Conservation (phyloP, 2,329 filamentous ascomycete genomes). For the Chalaropsis ovoidea region DNA sequence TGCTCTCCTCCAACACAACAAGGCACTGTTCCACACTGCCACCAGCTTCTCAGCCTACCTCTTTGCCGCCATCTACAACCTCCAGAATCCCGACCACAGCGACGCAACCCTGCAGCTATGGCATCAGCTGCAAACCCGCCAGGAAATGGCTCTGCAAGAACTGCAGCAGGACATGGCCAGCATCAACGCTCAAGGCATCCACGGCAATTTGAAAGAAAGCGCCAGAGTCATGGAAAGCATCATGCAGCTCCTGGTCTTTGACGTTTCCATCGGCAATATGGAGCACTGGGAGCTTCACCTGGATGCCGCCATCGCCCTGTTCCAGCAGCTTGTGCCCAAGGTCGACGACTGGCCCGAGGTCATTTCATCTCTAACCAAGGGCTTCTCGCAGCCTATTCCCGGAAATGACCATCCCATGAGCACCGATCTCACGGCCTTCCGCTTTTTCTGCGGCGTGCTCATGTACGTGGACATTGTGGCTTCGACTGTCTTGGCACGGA, state of each 20-base stretch:
- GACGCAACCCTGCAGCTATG: constrained; percentile 34
- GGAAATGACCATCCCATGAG: constrained; percentile 35
- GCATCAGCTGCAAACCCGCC: constrained; percentile 37
- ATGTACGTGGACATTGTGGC: constrained; percentile 43
- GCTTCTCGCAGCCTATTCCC: constrained; percentile 33
- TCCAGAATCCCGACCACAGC: constrained; percentile 29
- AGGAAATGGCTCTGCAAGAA: constrained; percentile 38
- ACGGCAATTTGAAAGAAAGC: constrained; percentile 31
- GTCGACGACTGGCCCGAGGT: constrained; percentile 34
- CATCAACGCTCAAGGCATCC: constrained; percentile 32
- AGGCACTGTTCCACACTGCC: constrained; percentile 47
- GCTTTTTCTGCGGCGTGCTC: constrained; percentile 40
- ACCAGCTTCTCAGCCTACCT: constrained; percentile 50
- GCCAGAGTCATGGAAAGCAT: constrained; percentile 42
- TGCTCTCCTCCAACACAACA: constrained; percentile 46
- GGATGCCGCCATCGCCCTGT: constrained; percentile 42
- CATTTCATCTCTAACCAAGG: constrained; percentile 31
- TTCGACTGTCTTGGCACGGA: constrained; percentile 37
- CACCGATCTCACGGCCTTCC: constrained; percentile 39
- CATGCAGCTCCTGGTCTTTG: constrained; percentile 45
- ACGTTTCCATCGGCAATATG: constrained; percentile 38
- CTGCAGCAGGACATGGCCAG: constrained; percentile 37
- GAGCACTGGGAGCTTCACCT: constrained; percentile 44
- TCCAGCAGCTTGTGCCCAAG: constrained; percentile 37
- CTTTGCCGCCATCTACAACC: constrained; percentile 37